Conservation (phyloP, 148 eudicot species). For the Rhododendron williamsianum region DNA sequence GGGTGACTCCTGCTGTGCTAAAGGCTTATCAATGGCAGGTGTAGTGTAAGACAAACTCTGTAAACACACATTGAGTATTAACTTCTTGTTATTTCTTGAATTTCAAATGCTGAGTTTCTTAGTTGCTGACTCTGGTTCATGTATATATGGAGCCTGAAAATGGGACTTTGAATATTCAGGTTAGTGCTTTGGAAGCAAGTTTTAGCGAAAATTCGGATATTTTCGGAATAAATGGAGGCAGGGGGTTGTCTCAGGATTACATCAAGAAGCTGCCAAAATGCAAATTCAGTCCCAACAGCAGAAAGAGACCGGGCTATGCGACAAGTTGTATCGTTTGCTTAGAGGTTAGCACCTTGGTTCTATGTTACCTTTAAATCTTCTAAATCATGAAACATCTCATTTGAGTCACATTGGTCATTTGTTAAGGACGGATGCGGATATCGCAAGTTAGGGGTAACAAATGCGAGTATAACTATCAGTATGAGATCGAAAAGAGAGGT, state of each 20-base stretch:
- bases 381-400: not conserved
- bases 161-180: constrained; percentile 12
- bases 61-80: not conserved
- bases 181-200: constrained; percentile 26
- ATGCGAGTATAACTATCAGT: not conserved
- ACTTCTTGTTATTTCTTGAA: not conserved
- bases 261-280: constrained; percentile 26
- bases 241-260: constrained; percentile 29
- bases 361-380: not conserved
- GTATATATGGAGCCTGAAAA: not conserved
- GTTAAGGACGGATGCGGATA: not conserved
- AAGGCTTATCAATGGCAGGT: constrained; percentile 76
- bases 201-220: constrained; percentile 31
- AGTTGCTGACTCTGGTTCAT: not conserved
- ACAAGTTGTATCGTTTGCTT: constrained; percentile 39
- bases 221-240: constrained; percentile 20
- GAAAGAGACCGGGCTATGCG: not conserved
- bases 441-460: not conserved
- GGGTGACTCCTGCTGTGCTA: constrained; percentile 84
- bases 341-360: constrained; percentile 15
- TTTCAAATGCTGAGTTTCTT: not conserved
- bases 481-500: not conserved
- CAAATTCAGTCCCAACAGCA: not conserved
- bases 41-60: not conserved
- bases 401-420: not conserved